Percentiles rank a stretch among this genome's conserved stretches.
These are phyloP conservation scores for Metarhizium humberi DNA, from an alignment of 2,329 filamentous ascomycete species.

Conservation along the genomic window DNA sequence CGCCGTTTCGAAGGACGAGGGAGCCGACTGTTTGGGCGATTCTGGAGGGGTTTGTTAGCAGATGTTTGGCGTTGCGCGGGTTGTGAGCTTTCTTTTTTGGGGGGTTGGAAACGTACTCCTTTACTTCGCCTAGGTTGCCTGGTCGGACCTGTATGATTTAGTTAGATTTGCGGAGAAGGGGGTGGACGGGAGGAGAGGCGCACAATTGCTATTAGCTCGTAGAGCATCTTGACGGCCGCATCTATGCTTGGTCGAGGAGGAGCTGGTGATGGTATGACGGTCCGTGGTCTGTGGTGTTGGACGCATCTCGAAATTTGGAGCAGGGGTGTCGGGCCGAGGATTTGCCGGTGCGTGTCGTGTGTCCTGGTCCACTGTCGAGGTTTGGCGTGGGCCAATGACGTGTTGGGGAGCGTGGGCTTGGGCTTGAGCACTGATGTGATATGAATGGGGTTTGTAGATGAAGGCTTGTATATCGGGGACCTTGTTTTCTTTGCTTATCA, in stretches of 20 bases:
- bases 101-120: constrained; percentile 59
- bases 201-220: constrained; percentile 95
- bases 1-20: constrained; percentile 71
- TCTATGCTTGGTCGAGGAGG: constrained; percentile 13
- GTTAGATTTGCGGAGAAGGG: constrained; percentile 1
- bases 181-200: constrained; percentile 22
- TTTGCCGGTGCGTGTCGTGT: constrained; percentile 15
- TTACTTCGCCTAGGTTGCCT: constrained; percentile 81
- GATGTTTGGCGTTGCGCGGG: constrained; percentile 2
- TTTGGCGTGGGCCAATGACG: background rate
- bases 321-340: constrained; percentile 14
- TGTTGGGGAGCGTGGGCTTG: too few species aligned
- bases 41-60: constrained; percentile 34
- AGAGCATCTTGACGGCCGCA: constrained; percentile 62
- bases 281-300: background rate
- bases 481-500: too few species aligned
- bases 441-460: too few species aligned
- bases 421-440: too few species aligned
- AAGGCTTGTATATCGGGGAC: too few species aligned
- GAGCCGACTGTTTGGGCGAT: constrained; percentile 80
- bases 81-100: background rate
- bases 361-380: background rate
- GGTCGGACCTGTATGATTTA: constrained; percentile 65
- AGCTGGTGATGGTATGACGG: constrained; percentile 9
- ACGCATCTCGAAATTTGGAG: constrained; percentile 16